phyloP scores from a whole-genome alignment of 768 basidiomycete genomes.

The Dioszegia hungarica region DNA sequence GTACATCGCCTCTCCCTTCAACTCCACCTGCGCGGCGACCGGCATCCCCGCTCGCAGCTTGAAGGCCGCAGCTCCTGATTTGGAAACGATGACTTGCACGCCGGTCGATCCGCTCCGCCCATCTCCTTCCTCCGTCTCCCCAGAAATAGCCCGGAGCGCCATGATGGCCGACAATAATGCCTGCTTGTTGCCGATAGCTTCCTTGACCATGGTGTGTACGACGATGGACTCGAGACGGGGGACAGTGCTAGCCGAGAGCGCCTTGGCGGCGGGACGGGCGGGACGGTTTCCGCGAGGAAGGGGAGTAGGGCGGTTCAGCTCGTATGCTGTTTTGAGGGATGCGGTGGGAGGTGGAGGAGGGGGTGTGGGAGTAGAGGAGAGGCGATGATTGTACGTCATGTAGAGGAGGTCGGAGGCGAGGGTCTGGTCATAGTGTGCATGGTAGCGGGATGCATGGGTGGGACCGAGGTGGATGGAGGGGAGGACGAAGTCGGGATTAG shows the following conservation, averaged over 20 bases:
- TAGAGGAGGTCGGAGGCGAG: slow-evolving; percentile 87
- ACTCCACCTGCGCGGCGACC: slow-evolving; percentile 79
- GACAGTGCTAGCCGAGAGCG: slow-evolving; percentile 64
- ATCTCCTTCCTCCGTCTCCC: slow-evolving; percentile 69
- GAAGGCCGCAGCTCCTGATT: slow-evolving; percentile 70
- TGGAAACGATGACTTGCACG: slow-evolving; percentile 59
- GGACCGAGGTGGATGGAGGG: slow-evolving; percentile 48
- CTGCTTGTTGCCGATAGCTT: slow-evolving; percentile 64
- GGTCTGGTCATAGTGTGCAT: slow-evolving; percentile 76
- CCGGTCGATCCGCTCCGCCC: slow-evolving; percentile 67
- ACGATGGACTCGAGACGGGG: slow-evolving; percentile 75
- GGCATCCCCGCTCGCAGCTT: slow-evolving; percentile 71
- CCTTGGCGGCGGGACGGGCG: slow-evolving; percentile 56
- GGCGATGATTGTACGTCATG: slow-evolving; percentile 76
- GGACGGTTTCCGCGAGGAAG: slow-evolving; percentile 60
- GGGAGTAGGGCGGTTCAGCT: slow-evolving; percentile 69
- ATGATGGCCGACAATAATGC: slow-evolving; percentile 78
- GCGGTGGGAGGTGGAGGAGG: slow-evolving; percentile 53
- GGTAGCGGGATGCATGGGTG: slow-evolving; percentile 58
- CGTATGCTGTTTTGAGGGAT: slow-evolving; percentile 61
- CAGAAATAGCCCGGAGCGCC: slow-evolving; percentile 79
- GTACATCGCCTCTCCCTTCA: slow-evolving; percentile 90
- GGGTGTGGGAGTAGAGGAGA: slow-evolving; percentile 13
- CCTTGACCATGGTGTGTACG: slow-evolving; percentile 80
- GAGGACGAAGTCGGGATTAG: slow-evolving; percentile 14